Evolutionary conservation across 2,329 filamentous ascomycete genomes (phyloP).

Genomic region (Xylaria sp.): DNA sequence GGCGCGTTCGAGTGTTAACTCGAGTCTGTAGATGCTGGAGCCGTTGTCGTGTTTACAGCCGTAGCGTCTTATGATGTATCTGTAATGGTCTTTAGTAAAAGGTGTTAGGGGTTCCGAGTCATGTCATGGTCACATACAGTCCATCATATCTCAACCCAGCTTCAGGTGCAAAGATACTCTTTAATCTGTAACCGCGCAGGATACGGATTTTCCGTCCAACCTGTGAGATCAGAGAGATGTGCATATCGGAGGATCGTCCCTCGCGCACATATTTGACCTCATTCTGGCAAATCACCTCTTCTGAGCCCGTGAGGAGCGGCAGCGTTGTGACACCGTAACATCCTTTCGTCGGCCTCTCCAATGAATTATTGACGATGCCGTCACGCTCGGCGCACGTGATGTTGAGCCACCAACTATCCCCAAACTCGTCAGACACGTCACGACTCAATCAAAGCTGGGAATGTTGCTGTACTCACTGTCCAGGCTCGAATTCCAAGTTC

Average conservation of each 20-base stretch:
- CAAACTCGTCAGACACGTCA: background rate
- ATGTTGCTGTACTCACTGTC: conserved; percentile 39
- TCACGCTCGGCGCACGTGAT: conserved; percentile 52
- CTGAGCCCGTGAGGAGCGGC: conserved; percentile 47
- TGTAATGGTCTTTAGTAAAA: conserved; percentile 24
- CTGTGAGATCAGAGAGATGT: conserved; percentile 43
- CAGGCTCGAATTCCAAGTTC: conserved; percentile 41
- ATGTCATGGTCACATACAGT: conserved; percentile 39
- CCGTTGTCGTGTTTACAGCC: conserved; percentile 38
- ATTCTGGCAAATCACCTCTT: conserved; percentile 37
- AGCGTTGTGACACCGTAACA: conserved; percentile 43
- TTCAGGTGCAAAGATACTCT: conserved; percentile 46
- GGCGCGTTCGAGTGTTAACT: conserved; percentile 43
- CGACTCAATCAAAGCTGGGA: background rate
- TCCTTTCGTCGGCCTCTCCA: conserved; percentile 43
- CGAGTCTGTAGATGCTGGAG: conserved; percentile 39
- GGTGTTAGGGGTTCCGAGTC: background rate
- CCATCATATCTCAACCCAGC: conserved; percentile 55
- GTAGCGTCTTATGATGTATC: conserved; percentile 47
- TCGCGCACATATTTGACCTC: conserved; percentile 42
- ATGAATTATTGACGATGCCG: conserved; percentile 44
- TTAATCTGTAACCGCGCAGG: conserved; percentile 46
- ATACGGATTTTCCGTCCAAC: conserved; percentile 48
- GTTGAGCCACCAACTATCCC: conserved; percentile 52
- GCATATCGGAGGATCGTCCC: conserved; percentile 42